These are phyloP conservation scores for Claviceps paspali DNA, from an alignment of 2,329 filamentous ascomycete species.

Conservation along the genomic window DNA sequence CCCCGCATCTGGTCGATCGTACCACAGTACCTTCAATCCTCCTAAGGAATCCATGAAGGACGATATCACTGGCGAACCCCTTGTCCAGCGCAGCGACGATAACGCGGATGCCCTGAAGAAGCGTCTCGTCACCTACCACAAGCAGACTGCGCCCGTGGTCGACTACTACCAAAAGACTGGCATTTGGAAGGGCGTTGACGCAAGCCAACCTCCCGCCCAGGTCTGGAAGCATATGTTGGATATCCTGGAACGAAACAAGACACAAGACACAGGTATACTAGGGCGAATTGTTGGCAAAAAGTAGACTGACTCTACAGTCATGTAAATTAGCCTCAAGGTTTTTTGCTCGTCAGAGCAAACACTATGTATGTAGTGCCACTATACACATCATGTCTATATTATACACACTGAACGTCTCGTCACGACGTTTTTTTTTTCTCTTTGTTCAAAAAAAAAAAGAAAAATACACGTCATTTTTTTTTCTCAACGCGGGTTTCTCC, in stretches of 20 bases:
- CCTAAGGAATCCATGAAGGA: conserved; percentile 90
- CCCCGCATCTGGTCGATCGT: conserved; percentile 87
- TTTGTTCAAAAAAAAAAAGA: no score
- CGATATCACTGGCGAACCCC: conserved; percentile 88
- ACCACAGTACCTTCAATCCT: conserved; percentile 98
- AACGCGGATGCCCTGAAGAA: conserved; percentile 94
- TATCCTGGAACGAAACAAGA: conserved; percentile 51
- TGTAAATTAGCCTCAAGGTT: not conserved
- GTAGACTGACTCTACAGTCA: conserved; percentile 6
- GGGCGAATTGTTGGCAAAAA: conserved; percentile 18
- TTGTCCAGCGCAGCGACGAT: conserved; percentile 93
- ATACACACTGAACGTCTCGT: no score
- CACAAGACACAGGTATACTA: conserved; percentile 24
- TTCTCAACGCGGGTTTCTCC: no score
- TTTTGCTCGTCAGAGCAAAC: not conserved
- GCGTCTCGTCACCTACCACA: conserved; percentile 83
- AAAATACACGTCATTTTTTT: no score
- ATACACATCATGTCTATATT: conserved; percentile 7
- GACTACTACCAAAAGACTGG: conserved; percentile 94
- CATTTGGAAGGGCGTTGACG: conserved; percentile 93
- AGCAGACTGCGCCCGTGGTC: conserved; percentile 84
- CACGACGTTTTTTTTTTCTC: no score
- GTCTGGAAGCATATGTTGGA: conserved; percentile 89
- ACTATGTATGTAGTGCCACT: conserved; percentile 5
- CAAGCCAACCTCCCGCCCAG: conserved; percentile 85